Evolutionary conservation across 768 basidiomycete species (phyloP), one percentile per base, ranked within the genome.

Genomic region (Nidularia sp.): DNA sequence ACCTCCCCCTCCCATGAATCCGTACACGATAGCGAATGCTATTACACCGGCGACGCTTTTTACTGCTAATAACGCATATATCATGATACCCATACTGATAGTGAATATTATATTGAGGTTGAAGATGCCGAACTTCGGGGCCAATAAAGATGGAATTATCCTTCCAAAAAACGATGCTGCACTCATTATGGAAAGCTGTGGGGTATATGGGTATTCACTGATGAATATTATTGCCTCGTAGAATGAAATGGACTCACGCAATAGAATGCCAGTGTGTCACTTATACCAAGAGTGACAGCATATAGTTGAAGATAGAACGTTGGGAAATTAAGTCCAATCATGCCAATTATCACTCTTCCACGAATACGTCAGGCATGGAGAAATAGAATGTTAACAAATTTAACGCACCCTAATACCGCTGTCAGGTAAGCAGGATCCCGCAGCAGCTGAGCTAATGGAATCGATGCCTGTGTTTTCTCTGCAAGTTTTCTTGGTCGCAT

Each of bases 231-330:
- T 22, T 29, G 25, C 25, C 25, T 29, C 25, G 25, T 29, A 29
- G 25, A 29, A 45, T n/a, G 25, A 9, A 45, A 10, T 22, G 9
- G 15, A 48, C 49, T 50, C 31, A 51, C 50, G n/a, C 29, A 56
- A 47, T 69, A 68, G 51, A 68, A 62, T 3, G 64, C 64, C 10
- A 69, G 53, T 10, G 43, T 62, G 3, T 47, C 8, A 18, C 59
- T 48, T 10, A 67, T 51, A 3, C 64, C 60, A 39, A 69, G 69
- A n/a, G 51, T 42, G 36, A 63, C 49, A 1, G 72, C 61, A 53
- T 66, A 62, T 12, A 74, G 55, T 48, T 74, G 74, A 6, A 73
- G 50, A 49, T 66, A 75, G 57, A 74, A 60, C 4, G 47, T 18
- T 7, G 58, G 58, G 41, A 54, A 57, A 15, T 36, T 48, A 35